Evolutionary conservation across 345 rosid species (phyloP), one percentile per base, ranked within the genome.

Genomic region (Turnera subulata): DNA sequence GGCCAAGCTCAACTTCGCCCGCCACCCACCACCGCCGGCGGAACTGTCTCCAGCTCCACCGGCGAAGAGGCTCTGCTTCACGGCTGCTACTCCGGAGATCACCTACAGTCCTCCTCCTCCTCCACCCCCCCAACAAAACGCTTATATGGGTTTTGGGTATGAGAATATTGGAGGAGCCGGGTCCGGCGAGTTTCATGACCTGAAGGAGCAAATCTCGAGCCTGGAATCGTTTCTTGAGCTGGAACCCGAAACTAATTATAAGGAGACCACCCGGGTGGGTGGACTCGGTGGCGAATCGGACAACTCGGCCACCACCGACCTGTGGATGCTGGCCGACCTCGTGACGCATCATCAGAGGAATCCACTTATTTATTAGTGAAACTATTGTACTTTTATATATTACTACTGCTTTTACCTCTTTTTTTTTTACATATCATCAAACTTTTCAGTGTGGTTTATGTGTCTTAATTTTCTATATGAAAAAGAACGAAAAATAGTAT

Each of bases 1-100:
- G 65, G 98, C 98, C 44, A 91, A 88, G 74, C 98, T 88, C 71
- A 91, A 91, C 79, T 91, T 91, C 63, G 58, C 48, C 62, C 55
- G 39, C 56, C 59, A 72, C 42, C 44, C 71, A 18, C 58, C 67
- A 5, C 17, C 55, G 43, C 70, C 0, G 61, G 11, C 6, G 47
- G 17, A 4, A 20, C 18, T 12, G 22, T 51, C n/a, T 24, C 45
- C 32, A 12, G 17, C 52, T 8, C 78, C 80, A 1, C 72, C 86
- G 10, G 66, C 82, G 17, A 82, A 81, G 78, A 79, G 69, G 56
- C 80, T 74, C 33, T 63, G 82, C 69, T 25, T 66, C 23, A 29
- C 40, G 11, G 40, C 40, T 16, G 16, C 16, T 15, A 16, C n/a
- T 15, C 14, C 45, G n/a, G 45, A 13, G 7, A 13, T 16, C 45